Evolutionary conservation across 306 rosid species (phyloP).

Genomic region (Fagus crenata): DNA sequence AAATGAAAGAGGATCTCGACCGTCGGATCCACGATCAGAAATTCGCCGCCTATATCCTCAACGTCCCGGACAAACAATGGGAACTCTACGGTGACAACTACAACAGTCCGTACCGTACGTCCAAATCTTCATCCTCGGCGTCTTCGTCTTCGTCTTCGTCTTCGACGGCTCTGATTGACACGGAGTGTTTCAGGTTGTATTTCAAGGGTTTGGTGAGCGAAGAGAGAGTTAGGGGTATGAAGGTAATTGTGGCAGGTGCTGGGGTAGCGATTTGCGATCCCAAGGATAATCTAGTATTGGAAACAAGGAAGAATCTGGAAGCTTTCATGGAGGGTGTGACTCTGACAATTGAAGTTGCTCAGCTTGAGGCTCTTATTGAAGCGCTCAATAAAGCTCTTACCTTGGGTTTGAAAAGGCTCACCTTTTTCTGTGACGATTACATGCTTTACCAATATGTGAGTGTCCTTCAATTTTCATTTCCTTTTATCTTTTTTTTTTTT

Average conservation of each 20-base stretch:
- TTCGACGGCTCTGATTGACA: constrained; percentile 1
- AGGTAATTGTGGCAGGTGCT: constrained; percentile 34
- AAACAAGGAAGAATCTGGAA: constrained; percentile 40
- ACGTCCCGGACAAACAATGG: constrained; percentile 43
- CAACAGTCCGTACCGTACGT: constrained; percentile 24
- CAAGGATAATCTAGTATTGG: constrained; percentile 33
- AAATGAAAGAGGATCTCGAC: constrained; percentile 40
- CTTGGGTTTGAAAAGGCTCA: constrained; percentile 34
- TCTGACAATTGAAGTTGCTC: constrained; percentile 27
- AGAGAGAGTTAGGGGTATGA: constrained; percentile 39
- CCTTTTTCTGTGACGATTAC: constrained; percentile 38
- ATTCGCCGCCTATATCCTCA: constrained; percentile 27
- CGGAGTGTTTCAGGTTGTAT: constrained; percentile 39
- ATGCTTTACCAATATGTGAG: constrained; percentile 52
- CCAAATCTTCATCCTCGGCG: background rate
- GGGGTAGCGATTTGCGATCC: constrained; percentile 51
- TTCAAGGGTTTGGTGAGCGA: constrained; percentile 55
- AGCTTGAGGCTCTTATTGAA: constrained; percentile 44
- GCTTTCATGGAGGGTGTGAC: constrained; percentile 25
- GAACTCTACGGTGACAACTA: constrained; percentile 32
- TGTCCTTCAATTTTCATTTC: background rate
- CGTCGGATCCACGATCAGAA: constrained; percentile 42
- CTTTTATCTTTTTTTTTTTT: background rate
- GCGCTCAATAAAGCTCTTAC: constrained; percentile 41
- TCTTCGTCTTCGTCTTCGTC: background rate